These are phyloP conservation scores for Prunus mume DNA, from an alignment of 306 rosid genomes.

Conservation along the genomic window DNA sequence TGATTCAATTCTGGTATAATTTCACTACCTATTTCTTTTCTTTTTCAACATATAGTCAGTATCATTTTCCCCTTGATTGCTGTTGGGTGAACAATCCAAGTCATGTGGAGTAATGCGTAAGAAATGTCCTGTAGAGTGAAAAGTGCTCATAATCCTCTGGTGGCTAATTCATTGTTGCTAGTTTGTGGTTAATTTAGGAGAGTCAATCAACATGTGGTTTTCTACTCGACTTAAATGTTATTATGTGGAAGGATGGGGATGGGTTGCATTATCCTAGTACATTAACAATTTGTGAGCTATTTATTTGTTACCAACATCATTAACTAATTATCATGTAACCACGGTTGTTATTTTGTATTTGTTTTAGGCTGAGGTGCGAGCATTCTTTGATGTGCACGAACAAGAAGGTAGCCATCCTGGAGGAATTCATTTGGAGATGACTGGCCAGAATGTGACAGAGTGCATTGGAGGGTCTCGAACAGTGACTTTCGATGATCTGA, in stretches of 20 bases:
- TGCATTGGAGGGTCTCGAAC: slow-evolving; percentile 78
- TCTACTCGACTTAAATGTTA: background rate
- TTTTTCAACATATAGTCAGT: background rate
- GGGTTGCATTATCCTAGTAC: background rate
- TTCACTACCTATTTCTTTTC: background rate
- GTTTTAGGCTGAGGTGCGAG: slow-evolving; percentile 66
- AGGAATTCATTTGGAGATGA: slow-evolving; percentile 78
- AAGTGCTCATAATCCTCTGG: background rate
- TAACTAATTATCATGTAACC: background rate
- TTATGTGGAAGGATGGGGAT: background rate
- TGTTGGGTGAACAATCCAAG: background rate
- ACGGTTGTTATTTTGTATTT: background rate
- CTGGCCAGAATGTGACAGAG: slow-evolving; percentile 78
- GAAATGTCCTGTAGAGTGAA: background rate
- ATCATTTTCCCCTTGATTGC: background rate
- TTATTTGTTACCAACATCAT: background rate
- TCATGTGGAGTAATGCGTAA: background rate
- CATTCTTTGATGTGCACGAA: slow-evolving; percentile 79
- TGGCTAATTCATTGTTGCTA: background rate
- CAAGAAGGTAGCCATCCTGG: slow-evolving; percentile 83
- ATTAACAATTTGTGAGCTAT: background rate
- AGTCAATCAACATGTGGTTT: background rate
- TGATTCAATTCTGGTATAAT: slow-evolving; percentile 62
- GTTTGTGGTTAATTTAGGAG: background rate
- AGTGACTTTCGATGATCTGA: slow-evolving; percentile 69